Evolutionary conservation across 768 basidiomycete species (phyloP), one percentile per base, ranked within the genome.

Genomic region (Suillus hirtellus): DNA sequence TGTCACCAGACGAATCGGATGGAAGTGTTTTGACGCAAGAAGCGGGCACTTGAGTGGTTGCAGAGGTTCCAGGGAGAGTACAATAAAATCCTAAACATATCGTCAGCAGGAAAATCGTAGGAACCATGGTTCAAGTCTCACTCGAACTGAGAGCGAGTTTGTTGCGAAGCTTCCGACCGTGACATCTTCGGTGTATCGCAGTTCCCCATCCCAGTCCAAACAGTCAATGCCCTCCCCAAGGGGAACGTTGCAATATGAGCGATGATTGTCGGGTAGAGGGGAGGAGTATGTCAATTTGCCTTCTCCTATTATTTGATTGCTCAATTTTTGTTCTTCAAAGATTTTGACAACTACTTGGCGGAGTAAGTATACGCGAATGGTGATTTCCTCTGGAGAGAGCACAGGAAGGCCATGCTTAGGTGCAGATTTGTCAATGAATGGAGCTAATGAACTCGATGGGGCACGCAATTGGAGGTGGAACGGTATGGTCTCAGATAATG

Each of bases 391-490:
- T 34, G 44, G 63, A 17, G 46, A 34, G 53, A 65, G 60, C 4
- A 56, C 31, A 31, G 44, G 58, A 31, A 42, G 40, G 31, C 62
- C 60, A 38, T 34, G 37, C 24, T 47, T 61, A 21, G 42, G 62
- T 37, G 43, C 61, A 9, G 65, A 64, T 46, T 73, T 68, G 38
- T 68, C 65, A 64, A 86, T 70, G 66, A 88, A 80, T 19, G 81
- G 79, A 24, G 73, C 75, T 9, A 89, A 76, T 1, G 84, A 81
- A 24, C 75, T 68, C 1, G 78, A 65, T 21, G 77, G 76, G 11
- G 81, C 87, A 35, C 78, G 78, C 42, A 90, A 76, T 66, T 89
- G 89, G 19, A 90, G 69, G 67, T 89, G 86, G 71, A 89, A 86
- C 8, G 87, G 87, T 10, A 90, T 86, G 19, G 75, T 77, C 65